These are phyloP conservation scores for Trypanosoma scelopori DNA, from an alignment of 208 protist genomes.

Conservation along the genomic window DNA sequence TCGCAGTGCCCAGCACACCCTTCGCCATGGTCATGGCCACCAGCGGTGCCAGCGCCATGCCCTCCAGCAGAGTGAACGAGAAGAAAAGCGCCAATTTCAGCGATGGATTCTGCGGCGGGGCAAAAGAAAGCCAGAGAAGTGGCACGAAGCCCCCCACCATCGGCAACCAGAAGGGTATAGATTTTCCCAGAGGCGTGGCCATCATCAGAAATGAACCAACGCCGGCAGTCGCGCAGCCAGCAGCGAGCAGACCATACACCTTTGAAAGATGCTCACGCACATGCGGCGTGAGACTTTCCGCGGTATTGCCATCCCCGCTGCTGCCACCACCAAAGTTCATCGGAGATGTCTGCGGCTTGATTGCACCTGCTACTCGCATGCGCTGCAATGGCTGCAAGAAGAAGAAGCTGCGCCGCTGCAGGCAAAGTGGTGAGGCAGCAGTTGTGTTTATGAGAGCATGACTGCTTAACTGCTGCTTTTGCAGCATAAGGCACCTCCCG, in stretches of 20 bases:
- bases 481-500: conserved; percentile 9
- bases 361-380: conserved; percentile 22
- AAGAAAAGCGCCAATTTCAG: conserved; percentile 81
- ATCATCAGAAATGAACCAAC: conserved; percentile 81
- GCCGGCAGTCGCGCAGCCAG: conserved; percentile 34
- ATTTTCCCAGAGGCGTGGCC: conserved; percentile 65
- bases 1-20: conserved; percentile 75
- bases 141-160: conserved; percentile 85
- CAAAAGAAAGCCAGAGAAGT: conserved; percentile 82
- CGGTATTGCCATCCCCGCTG: conserved; percentile 41
- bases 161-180: conserved; percentile 79
- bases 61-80: conserved; percentile 76
- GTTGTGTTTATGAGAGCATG: background rate
- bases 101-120: conserved; percentile 65
- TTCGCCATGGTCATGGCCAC: conserved; percentile 72
- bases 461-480: background rate
- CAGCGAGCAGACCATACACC: conserved; percentile 78
- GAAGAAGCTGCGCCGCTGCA: conserved; percentile 14
- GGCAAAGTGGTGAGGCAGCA: conserved; percentile 7
- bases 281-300: conserved; percentile 77
- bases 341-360: conserved; percentile 43
- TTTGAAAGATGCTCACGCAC: conserved; percentile 80
- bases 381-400: conserved; percentile 7
- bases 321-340: conserved; percentile 41
- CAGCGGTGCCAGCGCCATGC: conserved; percentile 81